Conservation (phyloP, 345 rosid genomes). For the Lumnitzera racemosa region DNA sequence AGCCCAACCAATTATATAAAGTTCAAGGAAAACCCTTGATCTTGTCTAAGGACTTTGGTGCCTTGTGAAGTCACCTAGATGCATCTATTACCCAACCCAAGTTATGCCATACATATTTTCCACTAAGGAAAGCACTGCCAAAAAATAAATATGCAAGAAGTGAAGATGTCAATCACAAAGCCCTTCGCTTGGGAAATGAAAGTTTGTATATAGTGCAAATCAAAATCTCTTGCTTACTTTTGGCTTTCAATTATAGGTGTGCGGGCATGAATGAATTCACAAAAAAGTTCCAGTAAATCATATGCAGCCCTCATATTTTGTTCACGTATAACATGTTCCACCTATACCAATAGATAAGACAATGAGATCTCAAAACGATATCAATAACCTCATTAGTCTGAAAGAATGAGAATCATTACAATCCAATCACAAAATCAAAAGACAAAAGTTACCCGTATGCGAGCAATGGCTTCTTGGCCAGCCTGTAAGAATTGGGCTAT, state of each 20-base stretch:
- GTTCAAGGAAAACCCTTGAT: too few relatives aligned
- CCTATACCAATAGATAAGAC: slow-evolving; percentile 32
- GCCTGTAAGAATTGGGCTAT: slow-evolving; percentile 90
- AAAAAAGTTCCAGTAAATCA: slow-evolving; percentile 83
- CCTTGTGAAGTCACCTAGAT: too few relatives aligned
- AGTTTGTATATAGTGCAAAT: not conserved
- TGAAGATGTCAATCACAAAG: too few relatives aligned
- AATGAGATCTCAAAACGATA: not conserved
- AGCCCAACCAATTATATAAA: too few relatives aligned
- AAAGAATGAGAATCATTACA: not conserved
- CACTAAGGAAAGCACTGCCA: too few relatives aligned
- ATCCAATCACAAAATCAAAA: too few relatives aligned
- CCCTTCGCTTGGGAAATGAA: too few relatives aligned
- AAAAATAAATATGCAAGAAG: too few relatives aligned
- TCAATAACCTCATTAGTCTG: not conserved
- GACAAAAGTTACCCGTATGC: slow-evolving; percentile 51
- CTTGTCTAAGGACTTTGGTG: too few relatives aligned
- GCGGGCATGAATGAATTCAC: slow-evolving; percentile 87
- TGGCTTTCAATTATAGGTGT: slow-evolving; percentile 75
- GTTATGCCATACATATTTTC: too few relatives aligned
- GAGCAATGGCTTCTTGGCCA: slow-evolving; percentile 92
- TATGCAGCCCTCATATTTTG: slow-evolving; percentile 76
- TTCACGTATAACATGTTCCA: slow-evolving; percentile 92
- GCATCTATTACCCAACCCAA: too few relatives aligned
- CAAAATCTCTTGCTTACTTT: slow-evolving; percentile 37